Evolutionary conservation across 1,139 yeast genomes (phyloP), one percentile per base, ranked within the genome.

Genomic region (Debaryomyces sp.): DNA sequence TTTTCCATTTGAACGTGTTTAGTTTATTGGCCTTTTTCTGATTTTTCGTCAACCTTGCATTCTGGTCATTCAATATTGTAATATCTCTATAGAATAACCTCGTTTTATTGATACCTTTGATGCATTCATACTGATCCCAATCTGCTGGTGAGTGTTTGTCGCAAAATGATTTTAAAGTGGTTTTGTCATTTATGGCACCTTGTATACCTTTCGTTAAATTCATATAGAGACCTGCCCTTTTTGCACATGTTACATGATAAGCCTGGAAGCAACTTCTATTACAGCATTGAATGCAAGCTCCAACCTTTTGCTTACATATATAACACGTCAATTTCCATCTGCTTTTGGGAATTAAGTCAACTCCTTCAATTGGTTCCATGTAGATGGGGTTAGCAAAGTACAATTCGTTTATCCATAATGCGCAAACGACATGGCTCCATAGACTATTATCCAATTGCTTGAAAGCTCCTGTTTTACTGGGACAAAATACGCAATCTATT

Each of bases 371-470:
- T 0, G 99, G 98, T 63, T 94, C 98, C 94, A 94, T 87, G 64
- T 89, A 89, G 13, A 88, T 82, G 5, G 89, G 85, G 63, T 91
- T 90, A 30, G 95, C 96, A 62, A 94, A 88, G 59, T 83, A 82
- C 21, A 89, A 72, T 63, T 91, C 97, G 43, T 94, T 94, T 40
- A 92, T 87, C 97, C 97, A 94, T 40, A 92, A 65, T 0, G 91
- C 95, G 71, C 99, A 94, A n/a, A 89, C 70, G 1, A 91, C 89
- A 67, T 94, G 99, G 17, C 94, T 87, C 99, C 99, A 94, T 44
- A 82, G 78, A 36, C 95, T 90, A 46, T 84, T 81, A 50, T 87
- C 95, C 5, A 96, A 82, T 63, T 89, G 96, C 61, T 94, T 94
- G 66, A 92, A 89, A 0, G 98, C 98, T 0, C 99, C 99, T 0